These are phyloP conservation scores for Fusarium nodosum DNA, from an alignment of 2,329 filamentous ascomycete species.

Conservation along the genomic window DNA sequence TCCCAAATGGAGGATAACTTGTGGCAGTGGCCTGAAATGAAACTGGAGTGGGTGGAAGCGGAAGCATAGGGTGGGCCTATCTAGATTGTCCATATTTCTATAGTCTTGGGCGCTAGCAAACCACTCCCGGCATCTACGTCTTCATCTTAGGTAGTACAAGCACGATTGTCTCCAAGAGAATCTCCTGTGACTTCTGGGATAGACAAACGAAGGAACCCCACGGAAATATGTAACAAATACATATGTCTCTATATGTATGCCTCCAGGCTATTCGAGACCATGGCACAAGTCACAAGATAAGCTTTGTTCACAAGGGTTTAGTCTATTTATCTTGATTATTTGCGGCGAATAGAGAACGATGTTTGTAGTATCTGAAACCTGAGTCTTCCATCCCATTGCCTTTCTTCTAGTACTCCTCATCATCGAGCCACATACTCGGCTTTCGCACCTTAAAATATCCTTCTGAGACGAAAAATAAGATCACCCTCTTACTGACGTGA, in stretches of 20 bases:
- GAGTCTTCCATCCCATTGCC: background rate
- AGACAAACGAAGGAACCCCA: no score
- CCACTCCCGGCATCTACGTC: no score
- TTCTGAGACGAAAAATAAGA: background rate
- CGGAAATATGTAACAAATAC: no score
- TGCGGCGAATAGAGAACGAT: background rate
- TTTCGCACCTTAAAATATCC: background rate
- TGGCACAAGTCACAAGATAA: background rate
- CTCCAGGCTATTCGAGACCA: background rate
- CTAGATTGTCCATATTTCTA: no score
- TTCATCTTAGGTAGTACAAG: no score
- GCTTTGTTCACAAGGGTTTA: background rate
- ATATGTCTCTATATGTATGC: no score
- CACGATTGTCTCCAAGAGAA: no score
- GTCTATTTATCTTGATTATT: background rate
- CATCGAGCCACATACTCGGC: rapidly evolving
- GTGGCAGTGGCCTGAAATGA: background rate
- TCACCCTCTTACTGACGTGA: background rate
- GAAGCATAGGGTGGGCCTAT: no score
- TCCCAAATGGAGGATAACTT: conserved; percentile 1
- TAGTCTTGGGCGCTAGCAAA: no score
- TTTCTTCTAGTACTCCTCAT: background rate
- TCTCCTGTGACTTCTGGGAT: no score
- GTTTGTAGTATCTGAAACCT: background rate
- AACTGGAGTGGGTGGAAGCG: background rate